These are phyloP conservation scores for Iris macrosiphon DNA, from an alignment of 106 monocot species.

Conservation along the genomic window DNA sequence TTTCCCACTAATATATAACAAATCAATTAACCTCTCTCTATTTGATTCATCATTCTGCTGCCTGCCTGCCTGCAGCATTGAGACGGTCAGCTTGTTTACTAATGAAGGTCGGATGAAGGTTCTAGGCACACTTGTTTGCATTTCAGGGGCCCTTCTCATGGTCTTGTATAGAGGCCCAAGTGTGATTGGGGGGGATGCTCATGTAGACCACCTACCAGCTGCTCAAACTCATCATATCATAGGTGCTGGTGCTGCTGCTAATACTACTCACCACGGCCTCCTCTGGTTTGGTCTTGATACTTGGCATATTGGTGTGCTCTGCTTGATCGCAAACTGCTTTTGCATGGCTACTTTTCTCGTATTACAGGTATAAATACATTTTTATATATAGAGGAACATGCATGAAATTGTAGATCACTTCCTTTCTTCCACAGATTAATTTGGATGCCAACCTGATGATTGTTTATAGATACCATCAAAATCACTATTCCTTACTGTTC, in stretches of 20 bases:
- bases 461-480: too few species aligned
- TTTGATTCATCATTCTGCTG: background rate
- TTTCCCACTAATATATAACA: background rate
- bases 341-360: slow-evolving; percentile 84
- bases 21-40: too few species aligned
- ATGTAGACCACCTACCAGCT: slow-evolving; percentile 1
- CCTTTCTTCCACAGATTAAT: too few species aligned
- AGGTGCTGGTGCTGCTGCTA: too few species aligned
- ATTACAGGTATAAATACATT: slow-evolving; percentile 87
- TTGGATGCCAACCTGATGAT: too few species aligned
- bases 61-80: slow-evolving; percentile 34
- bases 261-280: too few species aligned
- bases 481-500: too few species aligned
- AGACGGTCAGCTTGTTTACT: slow-evolving; percentile 49
- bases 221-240: slow-evolving; percentile 14
- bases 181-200: slow-evolving; percentile 32
- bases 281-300: slow-evolving; percentile 31
- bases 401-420: too few species aligned
- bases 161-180: slow-evolving; percentile 69
- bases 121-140: slow-evolving; percentile 50
- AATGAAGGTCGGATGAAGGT: slow-evolving; percentile 59
- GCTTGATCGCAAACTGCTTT: slow-evolving; percentile 80
- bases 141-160: slow-evolving; percentile 70
- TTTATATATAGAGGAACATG: too few species aligned
- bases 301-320: slow-evolving; percentile 84